Percentiles rank a stretch among this genome's conserved stretches.
Conservation (phyloP, 768 basidiomycete genomes). For the Boletus coccyginus region DNA sequence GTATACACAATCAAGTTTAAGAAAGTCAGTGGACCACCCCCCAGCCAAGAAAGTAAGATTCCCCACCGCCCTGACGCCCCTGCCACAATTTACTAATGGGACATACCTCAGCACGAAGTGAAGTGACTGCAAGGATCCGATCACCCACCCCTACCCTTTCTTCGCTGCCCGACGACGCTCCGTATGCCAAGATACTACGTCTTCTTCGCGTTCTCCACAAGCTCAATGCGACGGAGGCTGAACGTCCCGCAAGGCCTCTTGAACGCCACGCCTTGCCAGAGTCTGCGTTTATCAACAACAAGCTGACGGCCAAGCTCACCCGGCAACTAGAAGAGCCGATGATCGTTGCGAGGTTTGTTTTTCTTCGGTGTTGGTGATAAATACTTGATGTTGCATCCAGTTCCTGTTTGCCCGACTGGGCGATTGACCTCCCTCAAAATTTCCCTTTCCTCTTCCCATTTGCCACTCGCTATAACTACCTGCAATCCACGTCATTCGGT, state of each 20-base stretch:
- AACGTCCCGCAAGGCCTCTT: conserved; percentile 47
- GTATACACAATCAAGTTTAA: conserved; percentile 91
- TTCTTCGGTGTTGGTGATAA: neutral
- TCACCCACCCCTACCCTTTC: conserved; percentile 68
- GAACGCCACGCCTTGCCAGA: conserved; percentile 66
- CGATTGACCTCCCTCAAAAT: conserved; percentile 89
- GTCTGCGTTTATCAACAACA: conserved; percentile 93
- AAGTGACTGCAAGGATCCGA: conserved; percentile 48
- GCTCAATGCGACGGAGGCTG: conserved; percentile 71
- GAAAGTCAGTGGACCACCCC: conserved; percentile 83
- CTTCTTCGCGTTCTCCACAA: conserved; percentile 85
- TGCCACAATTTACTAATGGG: conserved; percentile 7
- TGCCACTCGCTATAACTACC: conserved; percentile 93
- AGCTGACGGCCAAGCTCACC: conserved; percentile 95
- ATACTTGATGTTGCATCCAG: conserved; percentile 38
- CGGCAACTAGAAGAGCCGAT: conserved; percentile 97
- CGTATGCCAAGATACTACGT: conserved; percentile 87
- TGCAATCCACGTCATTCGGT: conserved; percentile 97
- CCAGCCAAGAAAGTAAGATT: conserved; percentile 56
- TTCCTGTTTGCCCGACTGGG: conserved; percentile 97
- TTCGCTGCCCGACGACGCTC: conserved; percentile 79
- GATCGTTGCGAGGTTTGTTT: conserved; percentile 90
- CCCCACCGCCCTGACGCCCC: neutral
- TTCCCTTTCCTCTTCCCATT: conserved; percentile 99
- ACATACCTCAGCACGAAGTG: conserved; percentile 31